Base-by-base conservation (phyloP, 2,329 filamentous ascomycete genomes). In the Fusarium chlamydosporum region DNA sequence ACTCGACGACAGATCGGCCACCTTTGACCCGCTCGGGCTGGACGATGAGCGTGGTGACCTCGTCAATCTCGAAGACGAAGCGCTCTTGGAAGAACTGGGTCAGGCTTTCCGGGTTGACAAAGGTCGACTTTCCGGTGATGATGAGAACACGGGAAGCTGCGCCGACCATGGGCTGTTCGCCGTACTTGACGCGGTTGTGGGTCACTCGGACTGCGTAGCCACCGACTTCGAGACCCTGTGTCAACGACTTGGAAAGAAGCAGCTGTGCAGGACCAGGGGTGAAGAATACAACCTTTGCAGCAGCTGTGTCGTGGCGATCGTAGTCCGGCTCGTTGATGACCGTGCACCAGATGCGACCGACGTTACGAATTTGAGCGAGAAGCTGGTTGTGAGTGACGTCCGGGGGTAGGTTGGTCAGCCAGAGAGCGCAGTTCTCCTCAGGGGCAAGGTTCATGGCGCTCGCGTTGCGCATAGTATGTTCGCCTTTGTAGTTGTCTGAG, bases 271-370 rank as follows among this genome's bases (percentile, higher is more conserved):
- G 77, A 0, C 38, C 34, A 3, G 82, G 76, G 10, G 77, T 78
- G 67, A 85, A 86, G 68, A 86, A 86, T 31, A 85, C 80, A 13
- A 86, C 66, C 72, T 85, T 85, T 18, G 83, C 82, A 0, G 84
- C 83, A n/a, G 79, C 79, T 1, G 77, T 74, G 46, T 78, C 75
- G 51, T 81, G 78, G 4, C 68, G 66, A 4, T 72, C 47, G 16
- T 74, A 75, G 60, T 82, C 79, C 0, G 85, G 83, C 3, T 75
- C 73, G 77, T 86, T 88, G 77, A 88, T 83, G 58, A 83, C 83
- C 3, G 79, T 79, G 45, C 84, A 83, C 71, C 79, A 87, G 12
- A 88, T 75, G 56, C 86, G 84, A 3, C 86, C 86, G 31, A 82
- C 76, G 61, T 78, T 71, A 12, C 80, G 79, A 42, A 88, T 81